Base-by-base conservation (phyloP, 331 rosid species). In the Ulmus americana region DNA sequence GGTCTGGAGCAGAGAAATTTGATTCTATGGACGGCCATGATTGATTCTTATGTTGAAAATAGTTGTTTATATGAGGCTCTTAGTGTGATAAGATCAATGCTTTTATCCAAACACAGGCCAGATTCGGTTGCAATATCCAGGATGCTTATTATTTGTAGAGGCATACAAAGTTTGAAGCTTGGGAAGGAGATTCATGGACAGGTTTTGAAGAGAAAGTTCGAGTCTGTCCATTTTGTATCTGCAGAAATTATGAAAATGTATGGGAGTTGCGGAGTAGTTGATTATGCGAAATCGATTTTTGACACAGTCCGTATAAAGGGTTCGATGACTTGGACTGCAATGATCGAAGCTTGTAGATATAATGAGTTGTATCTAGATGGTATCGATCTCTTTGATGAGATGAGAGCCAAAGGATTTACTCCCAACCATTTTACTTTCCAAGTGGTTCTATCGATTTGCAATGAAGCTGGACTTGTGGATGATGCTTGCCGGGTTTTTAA, bases 121-220 rank as follows among this genome's bases (percentile, higher is more conserved):
- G 92, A 87, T 75, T 80, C 95, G 0, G 83, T 90, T 63, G 74
- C 90, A 35, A 81, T 81, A 38, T 65, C 88, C 38, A 85, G 92
- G 81, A 81, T 80, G 74, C 68, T 85, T 71, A 67, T 74, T 60
- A 74, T 84, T 70, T 90, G 91, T 57, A 41, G 75, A 61, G 79
- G 76, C 64, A 77, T 81, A 6, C 79, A 80, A 69, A 75, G 39
- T 49, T 45, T 76, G 77, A 81, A 81, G 79, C 86, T 77, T 61
- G 95, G 91, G 54, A 83, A 79, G 80, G 97, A 90, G 85, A 71
- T 86, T 58, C 95, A 90, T 56, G 97, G 77, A 9, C 95, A 86
- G 53, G 64, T 80, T 40, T 69, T 90, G 82, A 90, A 83, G 75
- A 90, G 62, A 68, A 63, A 80, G 56, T 71, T 82, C 43, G 70